Conservation (phyloP, 768 basidiomycete genomes). For the Pleurotus citrinopileatus region DNA sequence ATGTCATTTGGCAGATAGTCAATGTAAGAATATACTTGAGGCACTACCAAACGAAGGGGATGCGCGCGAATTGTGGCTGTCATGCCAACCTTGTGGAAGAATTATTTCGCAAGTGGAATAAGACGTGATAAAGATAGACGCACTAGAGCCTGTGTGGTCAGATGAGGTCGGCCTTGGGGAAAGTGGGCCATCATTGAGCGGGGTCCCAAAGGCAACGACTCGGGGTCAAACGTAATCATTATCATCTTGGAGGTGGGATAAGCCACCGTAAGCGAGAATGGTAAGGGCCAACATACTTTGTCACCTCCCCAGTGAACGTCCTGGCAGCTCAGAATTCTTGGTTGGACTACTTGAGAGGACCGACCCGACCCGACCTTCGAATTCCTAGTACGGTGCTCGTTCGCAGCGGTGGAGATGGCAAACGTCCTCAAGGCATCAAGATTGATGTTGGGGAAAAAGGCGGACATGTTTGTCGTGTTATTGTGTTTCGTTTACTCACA, state of each 20-base stretch:
- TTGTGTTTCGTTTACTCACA: neutral
- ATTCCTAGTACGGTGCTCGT: constrained; percentile 17
- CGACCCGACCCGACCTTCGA: constrained; percentile 5
- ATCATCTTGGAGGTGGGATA: constrained; percentile 21
- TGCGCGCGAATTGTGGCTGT: constrained; percentile 18
- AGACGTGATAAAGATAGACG: constrained; percentile 8
- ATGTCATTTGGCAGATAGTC: constrained; percentile 24
- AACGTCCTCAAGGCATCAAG: constrained; percentile 22
- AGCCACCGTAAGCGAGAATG: neutral
- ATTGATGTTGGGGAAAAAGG: constrained; percentile 25
- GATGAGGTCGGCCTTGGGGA: constrained; percentile 22
- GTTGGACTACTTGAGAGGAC: constrained; percentile 12
- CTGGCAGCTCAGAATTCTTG: constrained; percentile 18
- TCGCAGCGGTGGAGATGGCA: constrained; percentile 19
- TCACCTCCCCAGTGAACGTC: constrained; percentile 26
- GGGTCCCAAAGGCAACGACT: constrained; percentile 24
- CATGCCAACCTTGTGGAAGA: constrained; percentile 24
- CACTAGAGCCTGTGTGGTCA: constrained; percentile 28
- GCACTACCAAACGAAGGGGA: constrained; percentile 18
- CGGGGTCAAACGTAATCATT: constrained; percentile 22
- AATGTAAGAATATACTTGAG: constrained; percentile 26
- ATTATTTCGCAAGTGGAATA: neutral
- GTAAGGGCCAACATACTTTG: constrained; percentile 17
- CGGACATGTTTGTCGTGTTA: constrained; percentile 11
- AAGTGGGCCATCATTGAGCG: constrained; percentile 27